Conservation (phyloP, 306 rosid genomes). For the Quercus wislizeni region DNA sequence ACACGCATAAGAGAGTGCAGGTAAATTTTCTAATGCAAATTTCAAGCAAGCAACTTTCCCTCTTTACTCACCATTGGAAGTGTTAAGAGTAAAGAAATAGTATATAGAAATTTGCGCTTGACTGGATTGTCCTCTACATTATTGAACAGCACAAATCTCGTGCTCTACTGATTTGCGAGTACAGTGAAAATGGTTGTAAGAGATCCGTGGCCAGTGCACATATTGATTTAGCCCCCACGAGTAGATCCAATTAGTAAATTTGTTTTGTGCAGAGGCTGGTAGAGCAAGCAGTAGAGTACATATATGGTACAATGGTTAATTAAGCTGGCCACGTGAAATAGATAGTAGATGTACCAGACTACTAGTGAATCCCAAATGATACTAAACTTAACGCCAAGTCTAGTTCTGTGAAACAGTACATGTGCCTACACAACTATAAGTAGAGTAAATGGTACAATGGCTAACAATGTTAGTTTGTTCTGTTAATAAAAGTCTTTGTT, state of each 20-base stretch:
- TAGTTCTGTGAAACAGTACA: too few species aligned
- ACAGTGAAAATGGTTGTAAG: too few species aligned
- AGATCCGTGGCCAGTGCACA: too few species aligned
- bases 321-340: not conserved
- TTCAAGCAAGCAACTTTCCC: not conserved
- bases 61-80: not conserved
- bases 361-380: too few species aligned
- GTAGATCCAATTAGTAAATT: too few species aligned
- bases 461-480: too few species aligned
- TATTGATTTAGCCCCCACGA: too few species aligned
- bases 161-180: not conserved
- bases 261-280: not conserved
- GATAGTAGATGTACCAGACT: too few species aligned
- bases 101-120: not conserved
- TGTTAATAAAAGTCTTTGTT: too few species aligned
- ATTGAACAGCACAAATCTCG: not conserved
- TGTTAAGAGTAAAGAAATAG: not conserved
- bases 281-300: not conserved
- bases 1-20: not conserved
- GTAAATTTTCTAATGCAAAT: not conserved
- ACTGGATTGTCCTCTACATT: not conserved
- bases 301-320: not conserved
- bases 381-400: too few species aligned
- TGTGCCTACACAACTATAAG: too few species aligned
- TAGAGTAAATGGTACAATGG: too few species aligned